Conservation (phyloP, 352 stramenopile species). For the Elongisporangium undulatum region DNA sequence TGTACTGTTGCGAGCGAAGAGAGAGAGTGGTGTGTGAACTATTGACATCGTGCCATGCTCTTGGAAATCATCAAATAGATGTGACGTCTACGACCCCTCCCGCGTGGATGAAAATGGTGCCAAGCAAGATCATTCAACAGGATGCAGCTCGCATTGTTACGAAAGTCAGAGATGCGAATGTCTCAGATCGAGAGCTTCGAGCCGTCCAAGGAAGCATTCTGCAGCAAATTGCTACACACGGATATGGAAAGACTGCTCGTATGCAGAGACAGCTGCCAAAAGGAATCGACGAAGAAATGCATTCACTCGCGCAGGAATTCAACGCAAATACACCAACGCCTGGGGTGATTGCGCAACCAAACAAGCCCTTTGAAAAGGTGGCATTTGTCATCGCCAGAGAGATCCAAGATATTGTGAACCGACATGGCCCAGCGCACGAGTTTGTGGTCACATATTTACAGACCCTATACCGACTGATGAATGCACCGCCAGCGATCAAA, state of each 20-base stretch:
- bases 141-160: slow-evolving; percentile 53
- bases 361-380: slow-evolving; percentile 76
- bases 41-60: slow-evolving; percentile 63
- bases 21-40: slow-evolving; percentile 80
- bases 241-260: slow-evolving; percentile 57
- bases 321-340: slow-evolving; percentile 74
- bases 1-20: slow-evolving; percentile 55
- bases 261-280: slow-evolving; percentile 56
- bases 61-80: slow-evolving; percentile 67
- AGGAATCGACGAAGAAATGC: slow-evolving; percentile 72
- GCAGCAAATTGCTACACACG: slow-evolving; percentile 48
- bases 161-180: slow-evolving; percentile 31
- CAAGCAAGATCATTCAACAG: slow-evolving; percentile 62
- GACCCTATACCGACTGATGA: slow-evolving; percentile 61
- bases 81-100: slow-evolving; percentile 40
- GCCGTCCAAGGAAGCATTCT: slow-evolving; percentile 62
- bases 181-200: slow-evolving; percentile 65
- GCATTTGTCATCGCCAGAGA: slow-evolving; percentile 60
- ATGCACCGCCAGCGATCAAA: slow-evolving; percentile 61
- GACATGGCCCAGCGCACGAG: slow-evolving; percentile 52
- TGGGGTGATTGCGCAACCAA: slow-evolving; percentile 68
- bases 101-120: slow-evolving; percentile 67
- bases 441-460: slow-evolving; percentile 77
- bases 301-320: slow-evolving; percentile 64
- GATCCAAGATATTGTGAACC: slow-evolving; percentile 59